phyloP scores from a whole-genome alignment of 768 basidiomycete species.

The Lentinula aciculospora region DNA sequence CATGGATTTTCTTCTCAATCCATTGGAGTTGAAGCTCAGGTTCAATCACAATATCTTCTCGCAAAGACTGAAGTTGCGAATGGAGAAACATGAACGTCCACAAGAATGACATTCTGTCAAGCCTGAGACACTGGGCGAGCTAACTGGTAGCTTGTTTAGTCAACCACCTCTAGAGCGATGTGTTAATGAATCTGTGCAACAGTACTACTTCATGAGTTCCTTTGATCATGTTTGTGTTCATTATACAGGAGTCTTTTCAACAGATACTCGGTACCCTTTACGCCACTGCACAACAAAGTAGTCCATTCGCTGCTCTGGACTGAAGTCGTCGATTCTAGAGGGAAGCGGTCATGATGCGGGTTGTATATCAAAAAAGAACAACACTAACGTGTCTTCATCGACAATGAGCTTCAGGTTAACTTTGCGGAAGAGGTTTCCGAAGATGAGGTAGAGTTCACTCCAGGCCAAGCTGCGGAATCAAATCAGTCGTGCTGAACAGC shows the following conservation, averaged over 20 bases:
- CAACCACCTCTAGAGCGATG: too few relatives aligned
- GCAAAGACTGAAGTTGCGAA: too few relatives aligned
- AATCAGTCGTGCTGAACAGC: not conserved
- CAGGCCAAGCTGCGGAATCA: constrained; percentile 6
- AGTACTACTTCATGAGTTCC: too few relatives aligned
- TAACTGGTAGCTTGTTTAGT: too few relatives aligned
- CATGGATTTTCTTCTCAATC: too few relatives aligned
- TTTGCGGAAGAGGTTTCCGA: constrained; percentile 5
- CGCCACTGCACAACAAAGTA: not conserved
- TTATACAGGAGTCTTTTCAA: not conserved
- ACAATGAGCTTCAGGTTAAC: constrained; percentile 1
- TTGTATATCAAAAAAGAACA: not conserved
- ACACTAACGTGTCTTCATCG: constrained; percentile 15
- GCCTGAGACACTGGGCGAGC: too few relatives aligned
- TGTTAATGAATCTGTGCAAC: too few relatives aligned
- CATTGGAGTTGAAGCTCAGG: too few relatives aligned
- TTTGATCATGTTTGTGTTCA: too few relatives aligned
- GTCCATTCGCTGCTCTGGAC: not conserved
- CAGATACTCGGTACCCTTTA: not conserved
- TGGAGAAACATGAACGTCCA: too few relatives aligned
- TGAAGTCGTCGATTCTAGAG: not conserved
- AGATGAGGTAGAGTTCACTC: constrained; percentile 10
- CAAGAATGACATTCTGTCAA: too few relatives aligned
- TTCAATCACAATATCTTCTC: too few relatives aligned
- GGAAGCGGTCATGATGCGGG: not conserved